Base-by-base conservation (phyloP, 805 yeast species). In the Saccharomycopsis fodiens region DNA sequence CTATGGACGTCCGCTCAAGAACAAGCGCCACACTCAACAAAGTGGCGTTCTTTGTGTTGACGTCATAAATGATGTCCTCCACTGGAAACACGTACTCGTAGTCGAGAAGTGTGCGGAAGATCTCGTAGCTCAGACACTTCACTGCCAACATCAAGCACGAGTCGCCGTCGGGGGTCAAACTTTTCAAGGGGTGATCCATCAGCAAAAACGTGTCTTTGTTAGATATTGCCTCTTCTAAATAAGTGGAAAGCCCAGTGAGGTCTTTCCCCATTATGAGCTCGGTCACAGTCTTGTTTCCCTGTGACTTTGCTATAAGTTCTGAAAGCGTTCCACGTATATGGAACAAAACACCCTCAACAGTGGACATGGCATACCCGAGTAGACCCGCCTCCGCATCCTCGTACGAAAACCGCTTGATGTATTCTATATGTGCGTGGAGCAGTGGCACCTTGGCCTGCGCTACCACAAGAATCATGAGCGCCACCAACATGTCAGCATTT, bases 401-500 rank as follows among this genome's bases (percentile, higher is more conserved):
- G 75, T 64, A 65, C 19, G 81, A 71, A 56, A 82, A 86, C 34
- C 71, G 66, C 50, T 78, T 76, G 41, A 88, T 71, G 58, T 85
- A 87, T 39, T 65, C 69, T 8, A 89, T 57, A 52, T 84, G 88
- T 2, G 76, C 72, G 52, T 76, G 81, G 21, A 87, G 57, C 54
- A 79, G 63, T 2, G 67, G 66, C 2, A 84, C 73, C 32, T 70
- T 70, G 1, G 93, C 70, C 44, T 82, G 76, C 7, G 79, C 69
- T 1, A 88, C 71, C 3, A 86, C 87, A 59, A 87, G 66, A 4
- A 87, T 72, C 50, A 89, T 63, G 39, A 89, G 64, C 1, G 88
- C 81, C 3, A 89, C 71, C 19, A 89, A 63, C 0, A 85, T 77
- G 58, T 89, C 97, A 0, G 97, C 97, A 62, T 82, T 89, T 4